Evolutionary conservation across 2,329 filamentous ascomycete species (phyloP), one percentile per base, ranked within the genome.

Genomic region (Xylaria hypoxylon): DNA sequence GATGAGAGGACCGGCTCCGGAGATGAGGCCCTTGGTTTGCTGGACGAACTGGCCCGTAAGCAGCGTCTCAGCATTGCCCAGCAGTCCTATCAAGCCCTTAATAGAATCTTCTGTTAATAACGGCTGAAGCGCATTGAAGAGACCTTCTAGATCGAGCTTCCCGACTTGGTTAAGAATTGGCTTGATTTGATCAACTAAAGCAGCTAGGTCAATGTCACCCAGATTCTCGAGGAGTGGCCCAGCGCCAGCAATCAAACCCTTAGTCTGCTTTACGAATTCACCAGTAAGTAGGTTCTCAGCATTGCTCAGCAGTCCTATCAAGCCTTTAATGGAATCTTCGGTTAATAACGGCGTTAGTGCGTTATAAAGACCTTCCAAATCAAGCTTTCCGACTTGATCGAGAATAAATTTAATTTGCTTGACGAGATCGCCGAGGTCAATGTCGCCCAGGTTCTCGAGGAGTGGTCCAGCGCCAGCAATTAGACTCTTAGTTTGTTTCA

Each of bases 261-360:
- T 71, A 0, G 75, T 71, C 22, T 72, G 42, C 1, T 69, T 52
- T 3, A 76, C 75, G n/a, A 71, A 75, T 50, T 77, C 69, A 58
- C 59, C 66, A 1, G 79, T 80, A 28, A 82, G 71, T 31, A 82
- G 75, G 3, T 67, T 65, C 3, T 76, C 78, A n/a, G 79, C 80
- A 24, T 80, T 81, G 26, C 70, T 72, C 2, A 82, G 68, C 5
- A 82, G 72, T 10, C 47, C 71, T 6, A 78, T 74, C 24, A 82
- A 53, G 31, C 73, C 71, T 38, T 75, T 69, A 28, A 78, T 62
- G 2, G 74, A 72, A 26, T 74, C 67, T 7, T 69, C 65, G 2
- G 71, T 78, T 13, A 82, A 67, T 0, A 82, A 72, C 3, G 80
- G 80, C 1, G 67, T 67, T 2, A 80, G 56, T 4, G 79, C 74